A percentile compares a stretch with the other conserved stretches of the same genome.
Evolutionary conservation across 805 yeast species (phyloP).

Genomic region (Lipomyces yamanashiensis): DNA sequence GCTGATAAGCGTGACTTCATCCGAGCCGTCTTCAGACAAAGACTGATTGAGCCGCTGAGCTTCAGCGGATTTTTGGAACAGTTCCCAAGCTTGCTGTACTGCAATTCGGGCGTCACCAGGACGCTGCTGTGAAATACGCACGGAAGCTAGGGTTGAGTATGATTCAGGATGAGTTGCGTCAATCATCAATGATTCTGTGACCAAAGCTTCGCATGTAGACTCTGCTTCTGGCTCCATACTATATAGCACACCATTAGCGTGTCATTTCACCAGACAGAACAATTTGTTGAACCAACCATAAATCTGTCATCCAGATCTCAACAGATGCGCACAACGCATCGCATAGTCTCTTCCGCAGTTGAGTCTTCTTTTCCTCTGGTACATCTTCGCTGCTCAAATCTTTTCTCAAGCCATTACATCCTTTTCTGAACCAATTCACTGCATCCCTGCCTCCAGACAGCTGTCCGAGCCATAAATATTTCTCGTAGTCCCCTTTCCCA

Average conservation of each 20-base stretch:
- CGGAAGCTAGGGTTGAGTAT: constrained; percentile 80
- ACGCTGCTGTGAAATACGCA: constrained; percentile 84
- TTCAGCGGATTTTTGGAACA: constrained; percentile 57
- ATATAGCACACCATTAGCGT: constrained; percentile 42
- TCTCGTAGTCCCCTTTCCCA: constrained; percentile 72
- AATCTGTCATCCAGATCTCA: constrained; percentile 58
- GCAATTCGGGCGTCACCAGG: constrained; percentile 74
- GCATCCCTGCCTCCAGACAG: constrained; percentile 84
- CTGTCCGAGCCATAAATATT: constrained; percentile 89
- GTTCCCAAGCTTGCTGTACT: constrained; percentile 69
- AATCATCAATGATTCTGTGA: constrained; percentile 64
- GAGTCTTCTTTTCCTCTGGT: constrained; percentile 39
- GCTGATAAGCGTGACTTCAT: constrained; percentile 60
- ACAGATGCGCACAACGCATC: constrained; percentile 83
- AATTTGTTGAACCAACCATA: constrained; percentile 29
- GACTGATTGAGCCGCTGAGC: constrained; percentile 41
- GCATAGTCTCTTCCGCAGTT: constrained; percentile 62
- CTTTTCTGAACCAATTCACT: constrained; percentile 61
- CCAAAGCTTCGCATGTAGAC: constrained; percentile 70
- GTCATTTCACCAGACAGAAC: background rate
- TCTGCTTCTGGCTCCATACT: constrained; percentile 96
- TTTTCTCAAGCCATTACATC: constrained; percentile 58
- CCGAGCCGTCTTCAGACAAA: constrained; percentile 37
- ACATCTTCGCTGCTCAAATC: constrained; percentile 43
- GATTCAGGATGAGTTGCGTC: constrained; percentile 69